These are phyloP conservation scores for Eustoma russellianum DNA, from an alignment of 257 asterid species.

Conservation along the genomic window DNA sequence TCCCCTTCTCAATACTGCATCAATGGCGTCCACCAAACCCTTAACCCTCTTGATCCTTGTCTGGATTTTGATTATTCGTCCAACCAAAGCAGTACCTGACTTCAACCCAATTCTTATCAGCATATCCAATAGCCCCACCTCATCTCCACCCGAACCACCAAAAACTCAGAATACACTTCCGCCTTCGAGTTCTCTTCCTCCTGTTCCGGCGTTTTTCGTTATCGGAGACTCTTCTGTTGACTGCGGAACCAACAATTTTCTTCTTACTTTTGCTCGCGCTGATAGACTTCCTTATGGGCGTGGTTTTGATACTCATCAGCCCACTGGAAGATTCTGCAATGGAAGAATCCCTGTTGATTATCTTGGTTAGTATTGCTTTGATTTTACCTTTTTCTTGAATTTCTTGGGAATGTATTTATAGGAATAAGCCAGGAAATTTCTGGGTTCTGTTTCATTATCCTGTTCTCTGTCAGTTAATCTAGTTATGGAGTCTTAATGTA, in stretches of 20 bases:
- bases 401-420: too few species aligned
- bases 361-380: too few species aligned
- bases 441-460: too few species aligned
- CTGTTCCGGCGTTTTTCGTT: conserved; percentile 68
- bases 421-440: too few species aligned
- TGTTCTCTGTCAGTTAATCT: too few species aligned
- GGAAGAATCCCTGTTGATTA: too few species aligned
- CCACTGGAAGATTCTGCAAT: conserved; percentile 89
- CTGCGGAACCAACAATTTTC: conserved; percentile 78
- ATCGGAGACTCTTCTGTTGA: conserved; percentile 92
- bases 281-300: conserved; percentile 82
- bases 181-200: conserved; percentile 12
- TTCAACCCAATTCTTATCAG: not conserved
- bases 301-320: conserved; percentile 73
- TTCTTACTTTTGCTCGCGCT: conserved; percentile 85
- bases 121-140: not conserved
- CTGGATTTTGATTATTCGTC: not conserved
- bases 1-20: not conserved
- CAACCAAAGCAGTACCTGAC: not conserved
- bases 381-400: too few species aligned
- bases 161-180: not conserved
- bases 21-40: not conserved
- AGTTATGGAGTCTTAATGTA: too few species aligned
- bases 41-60: not conserved
- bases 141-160: not conserved